phyloP scores from a whole-genome alignment of 2,329 filamentous ascomycete species.

The Pseudohalonectria lignicola region DNA sequence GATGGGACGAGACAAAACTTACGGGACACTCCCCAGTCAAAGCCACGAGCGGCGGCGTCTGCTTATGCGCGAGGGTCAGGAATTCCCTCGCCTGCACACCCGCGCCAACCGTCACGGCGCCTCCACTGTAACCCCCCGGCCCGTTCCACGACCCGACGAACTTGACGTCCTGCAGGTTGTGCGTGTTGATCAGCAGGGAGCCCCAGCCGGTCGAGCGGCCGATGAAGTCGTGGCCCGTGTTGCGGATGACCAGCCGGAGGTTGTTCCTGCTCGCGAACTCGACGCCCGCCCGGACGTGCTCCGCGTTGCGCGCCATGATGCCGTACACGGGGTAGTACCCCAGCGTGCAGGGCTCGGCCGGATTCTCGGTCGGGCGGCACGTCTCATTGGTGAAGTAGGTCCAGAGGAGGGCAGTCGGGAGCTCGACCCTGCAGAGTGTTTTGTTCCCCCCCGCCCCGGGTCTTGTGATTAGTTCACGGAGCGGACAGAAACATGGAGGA shows the following conservation, averaged over 20 bases:
- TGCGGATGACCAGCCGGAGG: slow-evolving; percentile 38
- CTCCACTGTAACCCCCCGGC: slow-evolving; percentile 28
- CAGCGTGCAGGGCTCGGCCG: slow-evolving; percentile 20
- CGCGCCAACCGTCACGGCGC: slow-evolving; percentile 38
- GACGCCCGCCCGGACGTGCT: slow-evolving; percentile 18
- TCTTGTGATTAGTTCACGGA: no score
- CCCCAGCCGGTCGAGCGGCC: slow-evolving; percentile 54
- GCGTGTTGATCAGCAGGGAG: slow-evolving; percentile 44
- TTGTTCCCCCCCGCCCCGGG: no score
- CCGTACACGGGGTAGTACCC: slow-evolving; percentile 25
- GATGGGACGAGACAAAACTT: slow-evolving; percentile 8
- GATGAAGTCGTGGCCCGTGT: slow-evolving; percentile 26
- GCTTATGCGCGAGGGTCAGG: slow-evolving; percentile 25
- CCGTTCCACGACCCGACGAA: slow-evolving; percentile 21
- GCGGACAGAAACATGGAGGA: no score
- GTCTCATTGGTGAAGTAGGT: slow-evolving; percentile 1
- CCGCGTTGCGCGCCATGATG: slow-evolving; percentile 11
- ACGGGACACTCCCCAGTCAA: slow-evolving; percentile 42
- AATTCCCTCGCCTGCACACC: slow-evolving; percentile 35
- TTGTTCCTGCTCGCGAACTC: slow-evolving; percentile 32
- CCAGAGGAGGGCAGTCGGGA: background rate
- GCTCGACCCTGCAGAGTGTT: background rate
- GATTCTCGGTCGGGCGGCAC: slow-evolving; percentile 22
- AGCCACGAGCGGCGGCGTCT: slow-evolving; percentile 27
- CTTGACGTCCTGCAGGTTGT: slow-evolving; percentile 35